These are phyloP conservation scores for Magnolia changhungtana DNA, from an alignment of 164 flowering plant species.

Conservation along the genomic window DNA sequence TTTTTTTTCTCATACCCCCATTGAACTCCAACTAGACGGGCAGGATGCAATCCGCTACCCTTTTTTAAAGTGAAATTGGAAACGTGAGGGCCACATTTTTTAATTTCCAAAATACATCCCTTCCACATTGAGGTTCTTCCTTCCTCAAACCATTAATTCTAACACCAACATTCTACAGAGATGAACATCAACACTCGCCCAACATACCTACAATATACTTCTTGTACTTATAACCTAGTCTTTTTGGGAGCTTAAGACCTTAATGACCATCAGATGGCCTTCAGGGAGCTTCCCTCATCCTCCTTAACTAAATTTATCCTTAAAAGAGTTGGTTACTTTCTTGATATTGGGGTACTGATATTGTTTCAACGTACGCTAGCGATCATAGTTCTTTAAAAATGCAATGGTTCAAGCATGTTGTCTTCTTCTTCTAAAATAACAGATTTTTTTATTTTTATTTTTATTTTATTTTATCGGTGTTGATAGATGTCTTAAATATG, in stretches of 20 bases:
- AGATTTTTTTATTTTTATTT: too few relatives aligned
- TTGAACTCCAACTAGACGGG: too few relatives aligned
- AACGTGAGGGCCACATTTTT: too few relatives aligned
- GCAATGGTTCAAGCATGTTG: background rate
- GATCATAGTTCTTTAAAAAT: background rate
- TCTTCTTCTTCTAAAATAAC: background rate
- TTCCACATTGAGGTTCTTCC: background rate
- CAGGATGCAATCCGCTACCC: too few relatives aligned
- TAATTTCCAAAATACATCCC: too few relatives aligned
- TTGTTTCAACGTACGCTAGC: background rate
- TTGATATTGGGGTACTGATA: slow-evolving; percentile 1
- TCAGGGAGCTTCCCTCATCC: slow-evolving; percentile 10
- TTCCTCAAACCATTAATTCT: slow-evolving; percentile 10
- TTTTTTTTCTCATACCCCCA: too few relatives aligned
- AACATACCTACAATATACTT: background rate
- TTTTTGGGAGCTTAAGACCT: slow-evolving; percentile 5
- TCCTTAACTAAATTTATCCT: slow-evolving; percentile 8
- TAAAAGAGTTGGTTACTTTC: slow-evolving; percentile 7
- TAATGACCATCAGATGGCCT: slow-evolving; percentile 12
- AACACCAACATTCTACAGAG: slow-evolving; percentile 8
- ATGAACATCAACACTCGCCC: slow-evolving; percentile 5
- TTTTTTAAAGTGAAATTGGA: too few relatives aligned
- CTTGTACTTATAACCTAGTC: slow-evolving; percentile 15
- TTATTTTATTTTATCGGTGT: too few relatives aligned
- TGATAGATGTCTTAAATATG: too few relatives aligned